Evolutionary conservation across 2,329 filamentous ascomycete genomes (phyloP), one percentile per base, ranked within the genome.

Genomic region (Harringtonia aguacate): DNA sequence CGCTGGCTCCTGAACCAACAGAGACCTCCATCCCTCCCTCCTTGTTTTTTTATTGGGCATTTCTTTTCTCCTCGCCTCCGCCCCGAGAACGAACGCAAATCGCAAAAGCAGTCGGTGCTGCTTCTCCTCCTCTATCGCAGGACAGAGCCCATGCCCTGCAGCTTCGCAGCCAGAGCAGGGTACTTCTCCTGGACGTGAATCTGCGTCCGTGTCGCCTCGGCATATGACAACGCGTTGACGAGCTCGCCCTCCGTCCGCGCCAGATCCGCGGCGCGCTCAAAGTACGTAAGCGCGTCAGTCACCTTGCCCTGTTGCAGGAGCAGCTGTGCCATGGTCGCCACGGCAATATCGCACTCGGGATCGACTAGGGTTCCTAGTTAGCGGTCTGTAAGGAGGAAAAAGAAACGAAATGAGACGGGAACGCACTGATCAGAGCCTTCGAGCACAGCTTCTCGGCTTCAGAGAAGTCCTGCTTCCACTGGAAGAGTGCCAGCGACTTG

Each of bases 241-340:
- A 97, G 89, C 69, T 98, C 92, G 48, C 85, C 86, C 58, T 95
- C 90, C 29, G 92, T 98, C 55, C 92, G 76, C 38, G 88, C 89
- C 43, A 98, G 79, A 67, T 97, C 89, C 24, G 90, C 92, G 2
- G 92, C 92, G 48, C 87, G 84, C 72, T 97, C 89, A 61, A 98
- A 98, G 72, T 97, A 97, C 65, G 84, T 87, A 52, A 98, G 79
- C 1, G 92, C 92, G 50, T 95, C 86, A 30, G 84, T 85, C 46
- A 98, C 90, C 70, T 95, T 95, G 64, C 92, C 92, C 71, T 97
- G 92, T 65, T 98, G 92, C 30, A 98, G 77, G 42, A 98, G 81
- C 35, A 98, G 79, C 66, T 98, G 92, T 12, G 92, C 92, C 87
- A 98, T 95, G 44, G 92, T 98, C 43, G 92, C 92, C 35, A 98